These are phyloP conservation scores for Seiridium cupressi DNA, from an alignment of 2,329 filamentous ascomycete genomes.

Conservation along the genomic window DNA sequence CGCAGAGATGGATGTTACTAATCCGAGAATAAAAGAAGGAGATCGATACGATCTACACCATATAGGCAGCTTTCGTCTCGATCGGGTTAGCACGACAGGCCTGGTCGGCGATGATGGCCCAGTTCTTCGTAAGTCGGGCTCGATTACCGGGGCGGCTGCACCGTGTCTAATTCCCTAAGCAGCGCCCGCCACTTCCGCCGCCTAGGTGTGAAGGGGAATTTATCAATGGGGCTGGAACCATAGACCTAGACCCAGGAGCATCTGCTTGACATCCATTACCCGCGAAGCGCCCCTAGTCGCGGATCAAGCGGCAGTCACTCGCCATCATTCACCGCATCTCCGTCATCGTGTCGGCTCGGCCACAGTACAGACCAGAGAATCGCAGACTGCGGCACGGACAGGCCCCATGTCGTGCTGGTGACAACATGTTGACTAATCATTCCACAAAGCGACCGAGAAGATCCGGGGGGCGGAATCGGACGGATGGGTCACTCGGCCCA, in stretches of 20 bases:
- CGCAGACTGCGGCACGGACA: neutral
- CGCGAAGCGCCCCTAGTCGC: neutral
- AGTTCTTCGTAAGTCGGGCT: neutral
- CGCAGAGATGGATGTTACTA: slow-evolving; percentile 2
- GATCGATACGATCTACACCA: neutral
- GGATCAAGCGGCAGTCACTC: neutral
- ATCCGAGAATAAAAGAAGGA: slow-evolving; percentile 5
- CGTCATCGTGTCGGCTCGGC: slow-evolving; percentile 1
- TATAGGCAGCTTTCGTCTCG: neutral
- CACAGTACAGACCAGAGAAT: neutral
- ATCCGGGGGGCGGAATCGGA: slow-evolving; percentile 1
- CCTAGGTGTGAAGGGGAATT: neutral
- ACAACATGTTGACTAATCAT: slow-evolving; percentile 4
- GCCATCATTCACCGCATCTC: slow-evolving; percentile 2
- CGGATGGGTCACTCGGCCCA: neutral
- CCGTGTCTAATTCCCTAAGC: neutral
- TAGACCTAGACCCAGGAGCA: neutral
- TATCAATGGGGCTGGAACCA: neutral
- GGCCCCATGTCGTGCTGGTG: neutral
- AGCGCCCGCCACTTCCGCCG: neutral
- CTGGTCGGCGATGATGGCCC: neutral
- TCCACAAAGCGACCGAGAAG: slow-evolving; percentile 6
- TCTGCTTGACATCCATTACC: neutral
- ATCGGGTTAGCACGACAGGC: neutral
- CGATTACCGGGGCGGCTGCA: neutral